These are phyloP conservation scores for Phytophthora boehmeriae DNA, from an alignment of 352 stramenopile genomes.

Conservation along the genomic window DNA sequence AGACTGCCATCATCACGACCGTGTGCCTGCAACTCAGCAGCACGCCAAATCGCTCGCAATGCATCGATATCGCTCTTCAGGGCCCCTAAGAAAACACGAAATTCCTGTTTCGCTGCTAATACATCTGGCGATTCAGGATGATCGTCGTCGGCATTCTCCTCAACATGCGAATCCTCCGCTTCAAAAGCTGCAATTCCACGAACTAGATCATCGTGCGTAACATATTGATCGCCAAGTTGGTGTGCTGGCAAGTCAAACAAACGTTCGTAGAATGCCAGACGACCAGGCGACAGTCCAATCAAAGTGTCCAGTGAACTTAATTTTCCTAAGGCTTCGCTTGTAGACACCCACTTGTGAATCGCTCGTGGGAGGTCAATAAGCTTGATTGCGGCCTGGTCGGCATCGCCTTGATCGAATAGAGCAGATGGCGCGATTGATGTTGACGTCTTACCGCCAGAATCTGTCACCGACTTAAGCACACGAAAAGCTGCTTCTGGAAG, in stretches of 20 bases:
- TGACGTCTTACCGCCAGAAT: slow-evolving; percentile 16
- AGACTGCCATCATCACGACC: slow-evolving; percentile 28
- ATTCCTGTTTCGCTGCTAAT: slow-evolving; percentile 35
- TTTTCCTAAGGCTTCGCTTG: slow-evolving; percentile 14
- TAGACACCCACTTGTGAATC: slow-evolving; percentile 48
- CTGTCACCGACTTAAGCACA: slow-evolving; percentile 59
- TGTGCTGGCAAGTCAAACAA: slow-evolving; percentile 56
- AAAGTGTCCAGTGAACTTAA: slow-evolving; percentile 8
- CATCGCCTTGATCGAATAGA: slow-evolving; percentile 12
- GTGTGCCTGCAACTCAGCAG: slow-evolving; percentile 67
- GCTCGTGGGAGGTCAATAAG: slow-evolving; percentile 51
- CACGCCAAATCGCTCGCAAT: slow-evolving; percentile 68
- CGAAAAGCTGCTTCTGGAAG: slow-evolving; percentile 81
- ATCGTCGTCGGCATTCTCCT: slow-evolving; percentile 23
- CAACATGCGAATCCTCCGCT: slow-evolving; percentile 23
- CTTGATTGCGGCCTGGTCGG: slow-evolving; percentile 51
- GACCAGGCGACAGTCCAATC: slow-evolving; percentile 19
- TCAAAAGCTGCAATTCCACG: slow-evolving; percentile 56
- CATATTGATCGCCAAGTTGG: slow-evolving; percentile 45
- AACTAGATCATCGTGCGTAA: slow-evolving; percentile 76
- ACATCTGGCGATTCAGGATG: slow-evolving; percentile 24
- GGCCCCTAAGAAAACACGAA: slow-evolving; percentile 47
- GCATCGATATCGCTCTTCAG: slow-evolving; percentile 60
- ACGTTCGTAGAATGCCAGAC: slow-evolving; percentile 42
- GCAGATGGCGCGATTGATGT: slow-evolving; percentile 5